phyloP scores from a whole-genome alignment of 345 rosid species.

The Rhodamnia rubescens region DNA sequence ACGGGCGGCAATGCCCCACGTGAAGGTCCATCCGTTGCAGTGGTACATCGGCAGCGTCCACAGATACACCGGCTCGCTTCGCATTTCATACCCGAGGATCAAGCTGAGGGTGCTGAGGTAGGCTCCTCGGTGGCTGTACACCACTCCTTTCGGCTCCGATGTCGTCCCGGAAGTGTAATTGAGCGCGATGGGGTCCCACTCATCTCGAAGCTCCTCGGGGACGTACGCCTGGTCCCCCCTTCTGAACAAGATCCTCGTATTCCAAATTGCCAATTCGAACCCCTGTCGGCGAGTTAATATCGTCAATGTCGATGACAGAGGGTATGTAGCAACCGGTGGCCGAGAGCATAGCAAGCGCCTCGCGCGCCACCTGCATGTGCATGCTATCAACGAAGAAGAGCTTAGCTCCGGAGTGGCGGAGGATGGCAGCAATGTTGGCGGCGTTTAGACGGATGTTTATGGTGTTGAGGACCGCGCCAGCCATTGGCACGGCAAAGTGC shows the following conservation, averaged over 20 bases:
- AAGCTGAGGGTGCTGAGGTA: conserved; percentile 50
- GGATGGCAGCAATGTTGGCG: conserved; percentile 37
- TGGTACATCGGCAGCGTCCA: conserved; percentile 87
- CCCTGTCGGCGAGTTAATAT: conserved; percentile 34
- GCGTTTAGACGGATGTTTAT: conserved; percentile 68
- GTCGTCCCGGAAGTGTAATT: conserved; percentile 78
- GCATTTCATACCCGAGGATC: conserved; percentile 58
- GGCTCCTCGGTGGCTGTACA: conserved; percentile 69
- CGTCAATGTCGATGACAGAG: conserved; percentile 29
- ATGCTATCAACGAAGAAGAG: conserved; percentile 45
- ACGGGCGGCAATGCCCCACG: conserved; percentile 63
- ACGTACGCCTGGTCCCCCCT: conserved; percentile 26
- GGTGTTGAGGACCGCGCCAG: conserved; percentile 67
- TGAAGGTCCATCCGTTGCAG: conserved; percentile 75
- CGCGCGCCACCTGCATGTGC: conserved; percentile 17
- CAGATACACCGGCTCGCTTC: conserved; percentile 45
- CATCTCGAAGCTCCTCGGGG: conserved; percentile 18
- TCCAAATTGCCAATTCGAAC: conserved; percentile 30
- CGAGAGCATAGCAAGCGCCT: conserved; percentile 29
- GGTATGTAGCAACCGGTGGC: conserved; percentile 6
- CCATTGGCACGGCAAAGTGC: conserved; percentile 90
- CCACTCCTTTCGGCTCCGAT: conserved; percentile 57
- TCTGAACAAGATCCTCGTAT: conserved; percentile 37
- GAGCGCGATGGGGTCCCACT: conserved; percentile 62
- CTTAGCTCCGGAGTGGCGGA: conserved; percentile 54